Evolutionary conservation across 2,329 filamentous ascomycete species (phyloP).

Genomic region (Dactylellina haptotyla): DNA sequence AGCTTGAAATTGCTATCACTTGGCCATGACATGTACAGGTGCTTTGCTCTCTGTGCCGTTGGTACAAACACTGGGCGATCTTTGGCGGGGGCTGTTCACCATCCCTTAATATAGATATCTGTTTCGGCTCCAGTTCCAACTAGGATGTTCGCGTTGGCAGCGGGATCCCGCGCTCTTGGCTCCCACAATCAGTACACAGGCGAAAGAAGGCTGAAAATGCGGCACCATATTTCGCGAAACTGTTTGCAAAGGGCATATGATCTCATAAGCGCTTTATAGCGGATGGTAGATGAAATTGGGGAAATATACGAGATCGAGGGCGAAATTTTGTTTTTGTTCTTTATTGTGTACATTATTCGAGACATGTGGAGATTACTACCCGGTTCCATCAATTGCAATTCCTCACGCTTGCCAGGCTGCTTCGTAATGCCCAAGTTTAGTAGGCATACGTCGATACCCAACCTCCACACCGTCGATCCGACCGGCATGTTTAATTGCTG

Average conservation of each 20-base stretch:
- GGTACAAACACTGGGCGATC: no score
- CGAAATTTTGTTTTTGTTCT: neutral
- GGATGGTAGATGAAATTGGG: neutral
- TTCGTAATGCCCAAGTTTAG: slow-evolving; percentile 28
- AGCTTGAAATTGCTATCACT: neutral
- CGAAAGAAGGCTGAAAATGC: slow-evolving; percentile 6
- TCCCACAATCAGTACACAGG: neutral
- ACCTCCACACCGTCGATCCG: slow-evolving; percentile 33
- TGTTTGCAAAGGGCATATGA: neutral
- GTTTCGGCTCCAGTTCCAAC: slow-evolving; percentile 47
- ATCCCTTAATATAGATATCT: slow-evolving; percentile 50
- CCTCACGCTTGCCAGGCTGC: slow-evolving; percentile 16
- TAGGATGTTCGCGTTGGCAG: slow-evolving; percentile 26
- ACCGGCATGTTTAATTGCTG: slow-evolving; percentile 29
- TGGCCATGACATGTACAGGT: no score
- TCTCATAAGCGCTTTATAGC: neutral
- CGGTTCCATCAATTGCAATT: neutral
- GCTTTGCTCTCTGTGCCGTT: no score
- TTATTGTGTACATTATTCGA: neutral
- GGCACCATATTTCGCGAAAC: neutral
- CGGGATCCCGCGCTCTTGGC: slow-evolving; percentile 23
- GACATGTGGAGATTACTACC: neutral
- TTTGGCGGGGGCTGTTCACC: slow-evolving; percentile 20
- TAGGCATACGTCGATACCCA: slow-evolving; percentile 45
- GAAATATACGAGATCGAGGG: neutral